Evolutionary conservation across 2,329 filamentous ascomycete genomes (phyloP).

Genomic region (Grosmannia penicillata): DNA sequence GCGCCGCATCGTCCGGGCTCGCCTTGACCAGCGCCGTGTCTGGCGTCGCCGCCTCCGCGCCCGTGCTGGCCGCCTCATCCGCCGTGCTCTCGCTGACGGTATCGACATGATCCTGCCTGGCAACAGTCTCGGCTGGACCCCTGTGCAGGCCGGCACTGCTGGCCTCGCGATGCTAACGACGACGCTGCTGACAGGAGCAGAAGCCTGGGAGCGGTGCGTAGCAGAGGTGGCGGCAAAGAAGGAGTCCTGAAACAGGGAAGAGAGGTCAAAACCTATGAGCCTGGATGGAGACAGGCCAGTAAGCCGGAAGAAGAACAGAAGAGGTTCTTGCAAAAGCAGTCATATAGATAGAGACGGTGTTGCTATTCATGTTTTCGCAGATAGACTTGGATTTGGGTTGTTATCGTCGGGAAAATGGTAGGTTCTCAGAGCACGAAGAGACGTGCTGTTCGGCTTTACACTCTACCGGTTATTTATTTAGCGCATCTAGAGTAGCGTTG

Average conservation of each 20-base stretch:
- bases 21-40: slow-evolving; percentile 18
- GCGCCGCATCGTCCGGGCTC: slow-evolving; percentile 17
- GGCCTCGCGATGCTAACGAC: slow-evolving; percentile 45
- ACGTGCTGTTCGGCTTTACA: no score
- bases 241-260: neutral
- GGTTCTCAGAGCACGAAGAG: no score
- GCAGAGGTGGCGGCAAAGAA: slow-evolving; percentile 1
- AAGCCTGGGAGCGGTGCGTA: slow-evolving; percentile 39
- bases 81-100: slow-evolving; percentile 37
- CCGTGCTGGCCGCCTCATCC: slow-evolving; percentile 22
- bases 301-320: neutral
- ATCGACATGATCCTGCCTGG: slow-evolving; percentile 51
- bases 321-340: no score
- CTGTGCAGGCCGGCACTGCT: slow-evolving; percentile 33
- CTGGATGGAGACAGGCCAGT: neutral
- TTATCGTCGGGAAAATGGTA: no score
- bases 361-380: no score
- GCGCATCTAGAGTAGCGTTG: no score
- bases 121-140: slow-evolving; percentile 44
- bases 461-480: no score
- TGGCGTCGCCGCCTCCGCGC: slow-evolving; percentile 3
- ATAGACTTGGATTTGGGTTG: no score
- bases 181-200: slow-evolving; percentile 43
- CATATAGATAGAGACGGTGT: no score
- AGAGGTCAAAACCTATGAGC: neutral